Evolutionary conservation across 2,329 filamentous ascomycete species (phyloP).

Genomic region (Phialocephala subalpina): DNA sequence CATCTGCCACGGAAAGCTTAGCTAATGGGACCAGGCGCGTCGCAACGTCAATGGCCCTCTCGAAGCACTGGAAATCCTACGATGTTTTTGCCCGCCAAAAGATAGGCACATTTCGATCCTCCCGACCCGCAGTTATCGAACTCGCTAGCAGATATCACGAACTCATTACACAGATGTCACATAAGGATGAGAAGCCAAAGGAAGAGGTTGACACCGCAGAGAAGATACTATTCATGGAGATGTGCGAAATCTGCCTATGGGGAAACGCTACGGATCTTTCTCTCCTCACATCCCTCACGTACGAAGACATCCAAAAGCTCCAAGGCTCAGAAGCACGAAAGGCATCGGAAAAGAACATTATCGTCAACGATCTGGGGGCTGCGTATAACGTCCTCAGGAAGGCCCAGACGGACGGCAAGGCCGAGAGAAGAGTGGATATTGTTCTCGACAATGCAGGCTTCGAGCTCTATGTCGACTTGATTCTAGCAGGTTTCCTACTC

Average conservation of each 20-base stretch:
- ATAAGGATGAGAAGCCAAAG: slow-evolving; percentile 48
- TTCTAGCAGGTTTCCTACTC: slow-evolving; percentile 89
- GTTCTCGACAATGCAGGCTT: slow-evolving; percentile 98
- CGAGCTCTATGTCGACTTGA: slow-evolving; percentile 93
- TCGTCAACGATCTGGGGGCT: slow-evolving; percentile 82
- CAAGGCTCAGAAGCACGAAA: slow-evolving; percentile 90
- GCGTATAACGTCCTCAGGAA: slow-evolving; percentile 75
- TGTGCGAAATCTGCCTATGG: slow-evolving; percentile 97
- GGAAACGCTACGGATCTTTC: slow-evolving; percentile 96
- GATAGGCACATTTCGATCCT: slow-evolving; percentile 90
- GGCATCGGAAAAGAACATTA: slow-evolving; percentile 87
- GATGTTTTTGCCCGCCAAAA: slow-evolving; percentile 92
- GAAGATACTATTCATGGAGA: slow-evolving; percentile 83
- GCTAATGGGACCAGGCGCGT: slow-evolving; percentile 69
- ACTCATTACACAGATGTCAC: slow-evolving; percentile 71
- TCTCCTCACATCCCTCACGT: slow-evolving; percentile 86
- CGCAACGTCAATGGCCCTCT: slow-evolving; percentile 77
- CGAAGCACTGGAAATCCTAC: slow-evolving; percentile 86
- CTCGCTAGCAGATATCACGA: slow-evolving; percentile 81
- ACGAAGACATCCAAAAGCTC: slow-evolving; percentile 96
- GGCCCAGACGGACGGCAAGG: slow-evolving; percentile 68
- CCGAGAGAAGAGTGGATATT: slow-evolving; percentile 85
- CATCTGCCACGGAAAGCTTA: slow-evolving; percentile 8
- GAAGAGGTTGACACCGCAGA: slow-evolving; percentile 66
- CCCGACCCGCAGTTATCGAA: slow-evolving; percentile 84